phyloP scores from a whole-genome alignment of 1,284 basidiomycete genomes.

The Pyrrhoderma lamaoense region DNA sequence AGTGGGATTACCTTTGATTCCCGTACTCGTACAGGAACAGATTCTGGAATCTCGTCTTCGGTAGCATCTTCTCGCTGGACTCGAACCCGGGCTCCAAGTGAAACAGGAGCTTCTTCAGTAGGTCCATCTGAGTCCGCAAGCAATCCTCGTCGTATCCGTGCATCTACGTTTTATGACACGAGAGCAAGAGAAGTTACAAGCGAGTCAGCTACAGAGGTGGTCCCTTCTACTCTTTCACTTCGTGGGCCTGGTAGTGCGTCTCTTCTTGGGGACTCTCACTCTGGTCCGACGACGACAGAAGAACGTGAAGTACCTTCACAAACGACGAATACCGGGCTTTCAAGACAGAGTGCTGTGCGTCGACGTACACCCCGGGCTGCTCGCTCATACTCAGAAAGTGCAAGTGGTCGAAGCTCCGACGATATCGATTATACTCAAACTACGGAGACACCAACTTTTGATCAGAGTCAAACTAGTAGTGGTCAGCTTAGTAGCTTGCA shows the following conservation, averaged over 20 bases:
- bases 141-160: constrained; percentile 22
- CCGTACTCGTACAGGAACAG: background rate
- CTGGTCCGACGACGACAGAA: constrained; percentile 27
- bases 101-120: constrained; percentile 7
- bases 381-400: constrained; percentile 31
- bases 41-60: constrained; percentile 4
- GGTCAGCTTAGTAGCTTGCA: constrained; percentile 11
- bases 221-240: constrained; percentile 48
- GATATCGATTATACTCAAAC: background rate
- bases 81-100: constrained; percentile 3
- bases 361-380: constrained; percentile 40
- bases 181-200: constrained; percentile 9
- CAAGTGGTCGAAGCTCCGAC: constrained; percentile 1
- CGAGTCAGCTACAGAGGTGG: constrained; percentile 29
- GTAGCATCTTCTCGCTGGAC: constrained; percentile 15
- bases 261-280: constrained; percentile 50
- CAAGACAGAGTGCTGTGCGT: constrained; percentile 51
- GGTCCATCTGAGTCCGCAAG: constrained; percentile 17
- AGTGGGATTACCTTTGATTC: constrained; percentile 11
- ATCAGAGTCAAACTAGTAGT: constrained; percentile 28
- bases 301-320: constrained; percentile 20
- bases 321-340: constrained; percentile 29
- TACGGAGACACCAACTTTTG: constrained; percentile 28
- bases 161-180: constrained; percentile 27
- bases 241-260: constrained; percentile 49